phyloP scores from a whole-genome alignment of 1,139 yeast genomes.

The Hanseniaspora gamundiae region DNA sequence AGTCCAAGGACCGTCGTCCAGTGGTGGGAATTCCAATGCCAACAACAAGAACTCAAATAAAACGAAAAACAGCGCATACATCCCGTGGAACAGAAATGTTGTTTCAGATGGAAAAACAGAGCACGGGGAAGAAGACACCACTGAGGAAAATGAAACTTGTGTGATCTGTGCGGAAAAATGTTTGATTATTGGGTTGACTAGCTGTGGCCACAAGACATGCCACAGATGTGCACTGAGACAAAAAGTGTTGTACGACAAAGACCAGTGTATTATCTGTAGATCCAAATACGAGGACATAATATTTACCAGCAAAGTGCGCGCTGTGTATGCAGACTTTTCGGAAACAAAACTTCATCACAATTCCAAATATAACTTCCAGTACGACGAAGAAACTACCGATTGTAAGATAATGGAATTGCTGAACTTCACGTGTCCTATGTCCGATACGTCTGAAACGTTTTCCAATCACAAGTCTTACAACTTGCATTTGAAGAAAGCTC shows the following conservation, averaged over 20 bases:
- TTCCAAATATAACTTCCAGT: conserved; percentile 31
- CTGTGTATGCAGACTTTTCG: conserved; percentile 23
- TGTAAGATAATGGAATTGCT: conserved; percentile 40
- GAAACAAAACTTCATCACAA: neutral
- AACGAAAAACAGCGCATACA: neutral
- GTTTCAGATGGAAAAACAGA: neutral
- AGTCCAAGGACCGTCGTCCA: neutral
- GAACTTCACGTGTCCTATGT: conserved; percentile 43
- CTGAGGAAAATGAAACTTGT: conserved; percentile 38
- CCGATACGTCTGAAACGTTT: conserved; percentile 23
- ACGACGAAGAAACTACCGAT: conserved; percentile 35
- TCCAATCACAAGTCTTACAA: conserved; percentile 44
- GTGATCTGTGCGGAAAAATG: conserved; percentile 75
- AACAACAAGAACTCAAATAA: neutral
- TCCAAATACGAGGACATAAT: conserved; percentile 50
- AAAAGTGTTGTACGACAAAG: conserved; percentile 65
- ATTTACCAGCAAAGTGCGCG: conserved; percentile 40
- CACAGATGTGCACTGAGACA: conserved; percentile 75
- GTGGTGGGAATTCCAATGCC: neutral
- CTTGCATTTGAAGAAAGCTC: conserved; percentile 53
- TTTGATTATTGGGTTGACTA: conserved; percentile 51
- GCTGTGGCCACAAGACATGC: conserved; percentile 81
- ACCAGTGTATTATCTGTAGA: conserved; percentile 71
- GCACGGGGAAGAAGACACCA: conserved; percentile 13
- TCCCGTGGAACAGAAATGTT: conserved; percentile 1